Evolutionary conservation across 306 rosid species (phyloP), one percentile per base, ranked within the genome.

Genomic region (Mimosa bimucronata): DNA sequence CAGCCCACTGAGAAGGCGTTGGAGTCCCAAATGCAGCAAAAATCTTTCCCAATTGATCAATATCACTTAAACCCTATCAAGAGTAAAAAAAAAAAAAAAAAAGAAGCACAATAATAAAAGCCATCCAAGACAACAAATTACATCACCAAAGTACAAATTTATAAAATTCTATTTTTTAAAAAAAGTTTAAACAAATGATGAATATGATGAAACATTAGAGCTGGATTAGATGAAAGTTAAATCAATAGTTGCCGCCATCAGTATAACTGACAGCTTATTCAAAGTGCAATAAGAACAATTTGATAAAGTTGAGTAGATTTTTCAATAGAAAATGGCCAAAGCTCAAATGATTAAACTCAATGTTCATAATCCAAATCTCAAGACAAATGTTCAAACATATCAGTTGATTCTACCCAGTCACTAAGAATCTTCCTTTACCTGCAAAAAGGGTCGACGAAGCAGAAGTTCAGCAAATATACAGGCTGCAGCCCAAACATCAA

Each of bases 401-500:
- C 53, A 83, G 60, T 40, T 71, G 70, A 42, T 74, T 42, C 12
- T 55, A 34, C 61, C 26, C 11, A 69, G 69, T 40, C 53, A 40
- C 53, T 69, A 18, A 70, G 6, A 66, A 77, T 66, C 48, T 69
- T 61, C 15, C n/a, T 79, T 82, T 60, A 91, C 98, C 98, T 92
- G 97, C 81, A 94, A 86, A 81, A 94, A 94, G 50, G 98, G 98
- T 41, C 97, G 89, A 77, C 98, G 97, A 42, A 94, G 93, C 50
- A 94, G 90, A 50, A 94, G 92, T 78, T 94, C 98, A 31, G 98
- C 97, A 44, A 94, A 94, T 85, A 94, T 94, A 85, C 97, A 94
- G 68, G 92, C 98, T 62, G 98, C 97, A 71, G 98, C 98, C 98
- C 98, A 94, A 75, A 94, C 97, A 92, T 94, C 98, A 60, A 94